These are phyloP conservation scores for Suhomyces kunorum DNA, from an alignment of 1,139 yeast species.

Conservation along the genomic window DNA sequence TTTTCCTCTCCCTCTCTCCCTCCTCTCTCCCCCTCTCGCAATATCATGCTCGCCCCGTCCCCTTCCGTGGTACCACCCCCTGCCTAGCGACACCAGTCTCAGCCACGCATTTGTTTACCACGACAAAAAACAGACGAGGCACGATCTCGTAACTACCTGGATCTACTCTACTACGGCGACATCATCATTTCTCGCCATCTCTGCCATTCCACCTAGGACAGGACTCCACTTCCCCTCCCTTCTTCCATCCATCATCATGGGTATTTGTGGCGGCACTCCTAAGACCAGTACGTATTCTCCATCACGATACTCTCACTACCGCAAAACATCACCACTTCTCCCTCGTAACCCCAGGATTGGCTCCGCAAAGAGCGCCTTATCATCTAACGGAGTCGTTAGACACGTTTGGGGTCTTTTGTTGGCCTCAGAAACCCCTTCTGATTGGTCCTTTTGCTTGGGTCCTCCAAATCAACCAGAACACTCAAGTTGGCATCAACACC, in stretches of 20 bases:
- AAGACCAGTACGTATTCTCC: constrained; percentile 23
- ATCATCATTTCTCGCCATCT: not conserved
- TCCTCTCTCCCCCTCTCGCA: not conserved
- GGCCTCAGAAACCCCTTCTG: too few relatives aligned
- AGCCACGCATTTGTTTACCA: constrained; percentile 12
- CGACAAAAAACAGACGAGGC: constrained; percentile 11
- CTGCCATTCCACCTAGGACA: not conserved
- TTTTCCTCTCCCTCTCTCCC: not conserved
- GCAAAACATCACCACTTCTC: too few relatives aligned
- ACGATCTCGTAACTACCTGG: constrained; percentile 4
- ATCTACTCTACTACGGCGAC: constrained; percentile 5
- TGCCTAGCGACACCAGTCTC: too few relatives aligned
- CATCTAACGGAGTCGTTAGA: too few relatives aligned
- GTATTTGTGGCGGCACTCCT: constrained; percentile 26
- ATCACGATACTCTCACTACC: constrained; percentile 2
- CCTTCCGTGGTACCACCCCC: constrained; percentile 1
- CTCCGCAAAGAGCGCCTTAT: too few relatives aligned
- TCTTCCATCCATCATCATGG: constrained; percentile 16
- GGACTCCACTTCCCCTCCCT: not conserved
- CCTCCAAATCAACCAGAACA: too few relatives aligned
- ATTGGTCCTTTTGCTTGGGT: too few relatives aligned
- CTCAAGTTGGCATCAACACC: too few relatives aligned
- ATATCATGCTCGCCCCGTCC: not conserved
- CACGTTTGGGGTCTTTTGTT: too few relatives aligned
- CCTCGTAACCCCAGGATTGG: too few relatives aligned